phyloP scores from a whole-genome alignment of 805 yeast species.

The Yarrowia porcina region DNA sequence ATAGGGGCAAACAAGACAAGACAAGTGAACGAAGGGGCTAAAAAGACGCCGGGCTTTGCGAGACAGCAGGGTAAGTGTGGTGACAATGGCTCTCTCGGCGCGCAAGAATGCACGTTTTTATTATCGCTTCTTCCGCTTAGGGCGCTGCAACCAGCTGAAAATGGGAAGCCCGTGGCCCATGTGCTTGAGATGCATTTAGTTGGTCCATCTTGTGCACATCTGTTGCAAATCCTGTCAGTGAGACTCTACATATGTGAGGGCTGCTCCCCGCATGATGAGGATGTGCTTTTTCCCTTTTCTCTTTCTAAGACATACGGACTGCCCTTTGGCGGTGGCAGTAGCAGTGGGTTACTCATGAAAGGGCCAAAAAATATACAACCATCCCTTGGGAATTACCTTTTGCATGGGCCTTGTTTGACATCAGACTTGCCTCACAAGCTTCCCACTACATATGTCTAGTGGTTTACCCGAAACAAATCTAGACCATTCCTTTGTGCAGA shows the following conservation, averaged over 20 bases:
- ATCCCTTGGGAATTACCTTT: constrained; percentile 3
- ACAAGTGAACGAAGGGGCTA: constrained; percentile 9
- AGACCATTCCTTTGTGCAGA: constrained; percentile 16
- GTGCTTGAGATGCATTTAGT: constrained; percentile 2
- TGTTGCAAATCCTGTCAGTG: not conserved
- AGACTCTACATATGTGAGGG: not conserved
- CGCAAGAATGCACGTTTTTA: not conserved
- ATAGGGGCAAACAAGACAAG: constrained; percentile 19
- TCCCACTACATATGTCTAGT: constrained; percentile 23
- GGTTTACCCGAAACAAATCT: constrained; percentile 19
- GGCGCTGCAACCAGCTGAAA: not conserved
- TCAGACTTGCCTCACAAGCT: not conserved
- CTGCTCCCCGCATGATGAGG: constrained; percentile 9
- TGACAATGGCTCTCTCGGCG: not conserved
- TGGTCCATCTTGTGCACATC: constrained; percentile 9
- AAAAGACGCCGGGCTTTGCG: not conserved
- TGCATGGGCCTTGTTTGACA: constrained; percentile 11
- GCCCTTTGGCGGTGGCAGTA: not conserved
- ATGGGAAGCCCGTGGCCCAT: not conserved
- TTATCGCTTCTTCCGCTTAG: not conserved
- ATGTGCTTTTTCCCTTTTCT: not conserved
- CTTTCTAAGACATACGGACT: not conserved
- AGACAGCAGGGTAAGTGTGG: not conserved
- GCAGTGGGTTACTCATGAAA: not conserved
- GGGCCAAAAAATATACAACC: not conserved